These are phyloP conservation scores for Cymbidium sinense DNA, from an alignment of 106 monocot genomes.

Conservation along the genomic window DNA sequence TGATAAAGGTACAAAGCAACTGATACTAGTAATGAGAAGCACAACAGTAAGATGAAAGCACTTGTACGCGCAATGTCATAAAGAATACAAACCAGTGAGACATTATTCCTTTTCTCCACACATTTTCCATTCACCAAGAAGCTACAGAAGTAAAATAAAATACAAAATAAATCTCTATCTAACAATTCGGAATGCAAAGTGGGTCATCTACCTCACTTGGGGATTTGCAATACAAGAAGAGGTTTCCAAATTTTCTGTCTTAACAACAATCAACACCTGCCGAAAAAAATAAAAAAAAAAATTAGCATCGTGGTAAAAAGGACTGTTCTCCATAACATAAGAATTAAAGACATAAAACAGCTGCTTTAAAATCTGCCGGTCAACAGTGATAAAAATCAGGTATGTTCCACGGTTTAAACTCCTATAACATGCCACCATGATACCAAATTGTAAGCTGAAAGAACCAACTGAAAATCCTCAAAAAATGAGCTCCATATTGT, in stretches of 20 bases:
- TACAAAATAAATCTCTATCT: background rate
- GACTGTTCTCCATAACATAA: background rate
- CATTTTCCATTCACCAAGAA: conserved; percentile 81
- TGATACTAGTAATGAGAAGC: background rate
- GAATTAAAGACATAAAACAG: background rate
- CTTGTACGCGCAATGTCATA: background rate
- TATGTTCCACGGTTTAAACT: no score
- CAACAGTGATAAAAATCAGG: no score
- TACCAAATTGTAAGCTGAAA: no score
- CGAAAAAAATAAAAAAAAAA: background rate
- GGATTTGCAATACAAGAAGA: conserved; percentile 48
- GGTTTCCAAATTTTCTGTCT: conserved; percentile 41
- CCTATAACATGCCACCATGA: no score
- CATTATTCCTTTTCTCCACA: conserved; percentile 71
- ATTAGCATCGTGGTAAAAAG: background rate
- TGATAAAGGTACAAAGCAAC: conserved; percentile 21
- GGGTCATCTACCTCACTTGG: conserved; percentile 33
- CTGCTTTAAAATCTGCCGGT: no score
- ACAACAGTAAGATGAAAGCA: background rate
- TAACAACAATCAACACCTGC: conserved; percentile 43
- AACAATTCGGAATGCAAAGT: background rate
- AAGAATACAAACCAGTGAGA: conserved; percentile 31
- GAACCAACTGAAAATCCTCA: no score
- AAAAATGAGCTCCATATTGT: no score
- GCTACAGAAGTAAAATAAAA: conserved; percentile 17